Percentiles rank a stretch among this genome's conserved stretches.
These are phyloP conservation scores for Pyrenochaeta sp. DNA, from an alignment of 2,329 filamentous ascomycete genomes.

Conservation along the genomic window DNA sequence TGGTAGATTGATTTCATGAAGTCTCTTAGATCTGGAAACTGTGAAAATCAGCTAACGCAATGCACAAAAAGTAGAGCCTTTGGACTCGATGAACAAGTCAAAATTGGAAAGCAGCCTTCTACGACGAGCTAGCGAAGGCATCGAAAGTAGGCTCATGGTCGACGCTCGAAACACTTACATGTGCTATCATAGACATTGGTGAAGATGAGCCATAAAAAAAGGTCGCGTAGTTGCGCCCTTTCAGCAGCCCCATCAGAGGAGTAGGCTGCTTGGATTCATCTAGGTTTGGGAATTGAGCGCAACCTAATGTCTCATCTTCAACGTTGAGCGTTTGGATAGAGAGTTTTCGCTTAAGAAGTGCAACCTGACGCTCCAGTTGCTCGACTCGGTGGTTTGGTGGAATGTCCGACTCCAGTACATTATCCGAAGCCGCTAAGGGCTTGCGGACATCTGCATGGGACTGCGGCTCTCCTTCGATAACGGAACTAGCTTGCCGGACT, in stretches of 20 bases:
- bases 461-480: neutral
- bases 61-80: neutral
- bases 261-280: neutral
- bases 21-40: constrained; percentile 43
- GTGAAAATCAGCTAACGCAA: constrained; percentile 5
- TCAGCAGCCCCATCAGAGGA: constrained; percentile 24
- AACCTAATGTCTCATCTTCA: neutral
- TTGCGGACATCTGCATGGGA: neutral
- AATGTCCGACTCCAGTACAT: neutral
- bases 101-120: neutral
- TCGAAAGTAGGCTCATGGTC: neutral
- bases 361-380: constrained; percentile 4
- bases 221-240: constrained; percentile 51
- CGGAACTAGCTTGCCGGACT: neutral
- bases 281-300: neutral
- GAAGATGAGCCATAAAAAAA: constrained; percentile 52
- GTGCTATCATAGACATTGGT: constrained; percentile 33
- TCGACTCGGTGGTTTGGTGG: constrained; percentile 10
- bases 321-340: neutral
- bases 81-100: neutral
- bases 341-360: neutral
- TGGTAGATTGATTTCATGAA: constrained; percentile 36
- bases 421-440: neutral
- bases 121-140: neutral
- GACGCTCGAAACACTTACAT: constrained; percentile 16